Conservation (phyloP, 306 rosid genomes). For the Dalbergia cochinchinensis region DNA sequence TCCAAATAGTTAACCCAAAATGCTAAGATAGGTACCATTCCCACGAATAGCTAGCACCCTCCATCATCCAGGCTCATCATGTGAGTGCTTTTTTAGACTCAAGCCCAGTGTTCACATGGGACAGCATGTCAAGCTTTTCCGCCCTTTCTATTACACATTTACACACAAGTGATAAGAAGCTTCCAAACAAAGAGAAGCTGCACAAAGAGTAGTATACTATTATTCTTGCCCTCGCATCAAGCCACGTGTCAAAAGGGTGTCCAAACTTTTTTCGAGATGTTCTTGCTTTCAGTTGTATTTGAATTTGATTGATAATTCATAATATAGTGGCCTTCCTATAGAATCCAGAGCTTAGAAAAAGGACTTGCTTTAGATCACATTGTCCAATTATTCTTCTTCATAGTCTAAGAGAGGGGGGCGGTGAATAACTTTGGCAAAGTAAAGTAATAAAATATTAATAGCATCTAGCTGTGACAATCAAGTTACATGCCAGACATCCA, state of each 20-base stretch:
- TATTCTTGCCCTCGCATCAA: slow-evolving; percentile 26
- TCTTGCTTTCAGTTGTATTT: slow-evolving; percentile 18
- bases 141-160: neutral
- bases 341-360: slow-evolving; percentile 33
- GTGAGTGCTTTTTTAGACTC: slow-evolving; percentile 35
- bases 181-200: neutral
- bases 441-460: neutral
- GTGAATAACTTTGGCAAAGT: slow-evolving; percentile 44
- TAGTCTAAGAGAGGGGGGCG: neutral
- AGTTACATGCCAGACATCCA: slow-evolving; percentile 41
- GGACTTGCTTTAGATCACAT: neutral
- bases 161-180: neutral
- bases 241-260: slow-evolving; percentile 25
- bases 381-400: slow-evolving; percentile 23
- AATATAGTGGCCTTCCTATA: neutral
- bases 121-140: slow-evolving; percentile 21
- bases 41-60: slow-evolving; percentile 13
- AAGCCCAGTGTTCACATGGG: slow-evolving; percentile 38
- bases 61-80: neutral
- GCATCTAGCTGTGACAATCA: slow-evolving; percentile 38
- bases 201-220: neutral
- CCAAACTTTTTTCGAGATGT: slow-evolving; percentile 11
- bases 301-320: neutral
- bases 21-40: slow-evolving; percentile 38
- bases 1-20: neutral